phyloP scores from a whole-genome alignment of 2,329 filamentous ascomycete species.

The Ophiostoma tasmaniense region DNA sequence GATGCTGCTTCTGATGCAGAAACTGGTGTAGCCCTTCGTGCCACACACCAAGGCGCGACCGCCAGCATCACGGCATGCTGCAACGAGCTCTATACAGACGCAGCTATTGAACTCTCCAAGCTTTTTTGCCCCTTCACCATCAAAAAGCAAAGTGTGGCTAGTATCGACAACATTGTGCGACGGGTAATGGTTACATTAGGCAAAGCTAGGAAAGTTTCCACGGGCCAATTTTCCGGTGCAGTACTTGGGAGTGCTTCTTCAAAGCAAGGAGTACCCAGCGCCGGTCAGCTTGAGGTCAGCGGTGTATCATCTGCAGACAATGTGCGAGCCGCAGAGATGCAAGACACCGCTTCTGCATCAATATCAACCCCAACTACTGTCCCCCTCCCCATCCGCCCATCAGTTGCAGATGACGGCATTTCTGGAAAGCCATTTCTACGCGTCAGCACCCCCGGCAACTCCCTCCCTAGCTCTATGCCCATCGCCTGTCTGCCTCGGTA shows the following conservation, averaged over 20 bases:
- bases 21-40: slow-evolving; percentile 19
- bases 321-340: not conserved
- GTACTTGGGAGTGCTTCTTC: slow-evolving; percentile 8
- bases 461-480: slow-evolving; percentile 24
- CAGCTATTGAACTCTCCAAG: slow-evolving; percentile 38
- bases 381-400: slow-evolving; percentile 22
- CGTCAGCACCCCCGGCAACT: slow-evolving; percentile 31
- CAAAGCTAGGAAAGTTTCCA: not conserved
- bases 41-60: slow-evolving; percentile 13
- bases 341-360: not conserved
- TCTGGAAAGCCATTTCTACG: slow-evolving; percentile 47
- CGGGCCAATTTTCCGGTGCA: too few relatives aligned
- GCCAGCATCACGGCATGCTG: slow-evolving; percentile 37
- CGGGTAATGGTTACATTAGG: slow-evolving; percentile 34
- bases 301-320: not conserved
- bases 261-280: not conserved
- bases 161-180: slow-evolving; percentile 37
- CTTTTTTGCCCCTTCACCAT: slow-evolving; percentile 44
- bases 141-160: slow-evolving; percentile 32
- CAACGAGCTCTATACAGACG: slow-evolving; percentile 38
- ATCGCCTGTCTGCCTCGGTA: slow-evolving; percentile 23
- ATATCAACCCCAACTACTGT: not conserved
- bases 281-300: slow-evolving; percentile 2
- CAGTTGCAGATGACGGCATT: slow-evolving; percentile 40
- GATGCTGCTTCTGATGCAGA: slow-evolving; percentile 30